These are phyloP conservation scores for Myriosclerotinia duriaeana DNA, from an alignment of 2,329 filamentous ascomycete species.

Conservation along the genomic window DNA sequence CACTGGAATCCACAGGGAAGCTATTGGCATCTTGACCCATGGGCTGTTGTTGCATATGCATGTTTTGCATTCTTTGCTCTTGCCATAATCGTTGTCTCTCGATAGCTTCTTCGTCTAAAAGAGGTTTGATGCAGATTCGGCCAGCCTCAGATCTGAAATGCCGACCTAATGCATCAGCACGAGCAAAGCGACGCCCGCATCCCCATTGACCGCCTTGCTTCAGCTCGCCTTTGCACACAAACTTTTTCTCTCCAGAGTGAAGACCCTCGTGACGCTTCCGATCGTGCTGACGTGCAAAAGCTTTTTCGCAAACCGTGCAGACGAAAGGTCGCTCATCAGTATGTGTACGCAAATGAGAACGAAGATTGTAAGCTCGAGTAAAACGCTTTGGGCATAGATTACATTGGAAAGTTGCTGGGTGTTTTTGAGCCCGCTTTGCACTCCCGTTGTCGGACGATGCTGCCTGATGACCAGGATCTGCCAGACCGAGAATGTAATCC, in stretches of 20 bases:
- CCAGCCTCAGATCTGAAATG: conserved; percentile 97
- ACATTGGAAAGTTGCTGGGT: conserved; percentile 96
- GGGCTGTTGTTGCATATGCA: conserved; percentile 57
- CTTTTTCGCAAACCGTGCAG: conserved; percentile 94
- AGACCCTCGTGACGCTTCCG: conserved; percentile 95
- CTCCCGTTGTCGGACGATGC: conserved; percentile 57
- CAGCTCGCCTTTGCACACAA: conserved; percentile 90
- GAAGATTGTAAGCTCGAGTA: conserved; percentile 92
- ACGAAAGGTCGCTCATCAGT: conserved; percentile 97
- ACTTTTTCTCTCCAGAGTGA: conserved; percentile 97
- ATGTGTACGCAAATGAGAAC: conserved; percentile 92
- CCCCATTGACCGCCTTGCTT: conserved; percentile 85
- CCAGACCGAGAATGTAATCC: conserved; percentile 84
- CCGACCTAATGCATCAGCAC: conserved; percentile 88
- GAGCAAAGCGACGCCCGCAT: conserved; percentile 87
- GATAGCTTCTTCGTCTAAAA: conserved; percentile 88
- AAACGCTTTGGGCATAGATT: conserved; percentile 91
- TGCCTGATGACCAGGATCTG: conserved; percentile 80
- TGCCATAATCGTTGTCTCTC: conserved; percentile 75
- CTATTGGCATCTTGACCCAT: conserved; percentile 62
- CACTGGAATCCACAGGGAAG: conserved; percentile 56
- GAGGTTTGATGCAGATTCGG: conserved; percentile 92
- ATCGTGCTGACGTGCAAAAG: conserved; percentile 95
- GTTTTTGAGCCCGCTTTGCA: conserved; percentile 87
- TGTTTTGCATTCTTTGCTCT: conserved; percentile 66